Conservation (phyloP, 257 asterid species). For the Solanum bulbocastanum region DNA sequence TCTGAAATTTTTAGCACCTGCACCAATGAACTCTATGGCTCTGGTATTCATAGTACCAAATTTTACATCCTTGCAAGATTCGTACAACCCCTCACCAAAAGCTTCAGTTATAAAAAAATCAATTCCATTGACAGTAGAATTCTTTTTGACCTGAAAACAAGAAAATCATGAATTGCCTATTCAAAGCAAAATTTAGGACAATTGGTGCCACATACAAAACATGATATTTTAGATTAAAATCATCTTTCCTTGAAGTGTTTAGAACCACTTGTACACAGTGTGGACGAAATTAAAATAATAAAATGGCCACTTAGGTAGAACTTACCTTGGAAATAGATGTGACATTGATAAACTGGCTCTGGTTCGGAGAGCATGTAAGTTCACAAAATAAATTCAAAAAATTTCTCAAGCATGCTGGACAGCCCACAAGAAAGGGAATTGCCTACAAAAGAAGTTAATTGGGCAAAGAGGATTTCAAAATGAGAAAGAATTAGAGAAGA, state of each 20-base stretch:
- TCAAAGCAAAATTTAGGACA: not conserved
- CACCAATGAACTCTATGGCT: conserved; percentile 92
- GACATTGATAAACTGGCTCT: conserved; percentile 94
- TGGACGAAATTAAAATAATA: not conserved
- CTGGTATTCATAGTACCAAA: conserved; percentile 95
- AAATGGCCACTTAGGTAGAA: not conserved
- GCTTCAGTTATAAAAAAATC: conserved; percentile 60
- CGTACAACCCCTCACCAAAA: conserved; percentile 78
- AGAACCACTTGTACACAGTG: not conserved
- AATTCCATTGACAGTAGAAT: conserved; percentile 70
- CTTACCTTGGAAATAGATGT: conserved; percentile 70
- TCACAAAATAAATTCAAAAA: conserved; percentile 96
- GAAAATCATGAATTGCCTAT: not conserved
- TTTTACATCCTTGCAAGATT: conserved; percentile 97
- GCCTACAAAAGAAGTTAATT: conserved; percentile 55
- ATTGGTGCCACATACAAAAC: not conserved
- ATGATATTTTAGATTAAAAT: not conserved
- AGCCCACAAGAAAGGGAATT: conserved; percentile 95
- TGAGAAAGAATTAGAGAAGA: not conserved
- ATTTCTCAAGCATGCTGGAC: conserved; percentile 99
- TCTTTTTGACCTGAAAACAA: conserved; percentile 48
- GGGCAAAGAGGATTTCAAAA: conserved; percentile 11
- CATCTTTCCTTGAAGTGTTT: not conserved
- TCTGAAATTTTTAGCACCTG: conserved; percentile 78
- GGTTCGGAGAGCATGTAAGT: conserved; percentile 96